A percentile compares a stretch with the other conserved stretches of the same genome.
These are phyloP conservation scores for Closterium sp. DNA, from an alignment of 139 green algal species.

Conservation along the genomic window DNA sequence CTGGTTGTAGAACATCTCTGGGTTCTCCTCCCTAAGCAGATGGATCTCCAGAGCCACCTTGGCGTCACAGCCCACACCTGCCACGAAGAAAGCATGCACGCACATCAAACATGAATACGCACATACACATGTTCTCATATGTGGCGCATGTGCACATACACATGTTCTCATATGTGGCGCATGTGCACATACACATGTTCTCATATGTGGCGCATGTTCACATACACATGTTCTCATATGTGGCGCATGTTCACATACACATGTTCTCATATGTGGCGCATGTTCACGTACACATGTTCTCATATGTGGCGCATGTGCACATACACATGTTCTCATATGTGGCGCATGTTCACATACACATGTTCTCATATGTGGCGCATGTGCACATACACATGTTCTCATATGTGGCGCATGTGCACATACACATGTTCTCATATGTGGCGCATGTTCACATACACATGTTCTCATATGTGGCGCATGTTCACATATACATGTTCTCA, in stretches of 20 bases:
- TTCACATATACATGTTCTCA: no score
- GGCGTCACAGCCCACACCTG: slow-evolving; percentile 44
- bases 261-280: background rate
- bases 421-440: no score
- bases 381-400: no score
- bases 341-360: no score
- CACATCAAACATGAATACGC: background rate
- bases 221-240: background rate
- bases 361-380: background rate
- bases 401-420: background rate
- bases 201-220: background rate
- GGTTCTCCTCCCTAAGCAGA: slow-evolving; percentile 60
- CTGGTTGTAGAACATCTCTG: slow-evolving; percentile 52
- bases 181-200: background rate
- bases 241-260: background rate
- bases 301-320: background rate
- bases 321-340: background rate
- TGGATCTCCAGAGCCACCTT: slow-evolving; percentile 76
- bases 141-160: background rate
- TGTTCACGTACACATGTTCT: background rate
- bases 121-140: background rate
- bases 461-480: no score
- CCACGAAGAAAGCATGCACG: background rate
- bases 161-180: background rate
- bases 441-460: no score